Conservation (phyloP, 2,329 filamentous ascomycete genomes). For the Diaporthe eres region DNA sequence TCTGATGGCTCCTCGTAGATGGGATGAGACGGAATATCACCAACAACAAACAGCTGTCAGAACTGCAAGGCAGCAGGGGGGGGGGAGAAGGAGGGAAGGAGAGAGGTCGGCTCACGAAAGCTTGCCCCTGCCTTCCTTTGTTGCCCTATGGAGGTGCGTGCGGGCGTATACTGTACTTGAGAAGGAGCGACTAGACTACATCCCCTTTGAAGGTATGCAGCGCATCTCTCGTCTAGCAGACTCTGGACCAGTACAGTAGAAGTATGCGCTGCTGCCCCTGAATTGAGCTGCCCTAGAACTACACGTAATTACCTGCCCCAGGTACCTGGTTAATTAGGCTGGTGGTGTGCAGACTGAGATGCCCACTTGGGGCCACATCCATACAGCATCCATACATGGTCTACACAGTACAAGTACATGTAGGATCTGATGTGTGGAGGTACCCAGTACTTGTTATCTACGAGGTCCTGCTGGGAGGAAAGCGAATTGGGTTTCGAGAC, state of each 20-base stretch:
- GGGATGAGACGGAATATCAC: not conserved
- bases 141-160: conserved; percentile 20
- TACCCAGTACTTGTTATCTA: conserved; percentile 12
- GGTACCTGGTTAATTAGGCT: conserved; percentile 16
- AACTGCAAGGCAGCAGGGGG: not conserved
- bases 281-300: conserved; percentile 7
- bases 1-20: not conserved
- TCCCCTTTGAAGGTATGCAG: not conserved
- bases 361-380: conserved; percentile 15
- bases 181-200: not conserved
- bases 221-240: not conserved
- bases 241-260: not conserved
- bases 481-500: conserved; percentile 1
- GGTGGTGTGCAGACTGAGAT: conserved; percentile 16
- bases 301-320: conserved; percentile 4
- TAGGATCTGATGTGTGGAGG: not conserved
- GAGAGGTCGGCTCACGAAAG: not conserved
- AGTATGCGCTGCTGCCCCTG: conserved; percentile 2
- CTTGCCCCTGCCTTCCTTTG: conserved; percentile 22
- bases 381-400: not conserved
- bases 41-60: not conserved
- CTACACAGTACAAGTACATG: not conserved
- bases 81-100: not conserved
- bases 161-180: not conserved
- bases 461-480: not conserved